Evolutionary conservation across 345 rosid genomes (phyloP).

Genomic region (Trapa incisa): DNA sequence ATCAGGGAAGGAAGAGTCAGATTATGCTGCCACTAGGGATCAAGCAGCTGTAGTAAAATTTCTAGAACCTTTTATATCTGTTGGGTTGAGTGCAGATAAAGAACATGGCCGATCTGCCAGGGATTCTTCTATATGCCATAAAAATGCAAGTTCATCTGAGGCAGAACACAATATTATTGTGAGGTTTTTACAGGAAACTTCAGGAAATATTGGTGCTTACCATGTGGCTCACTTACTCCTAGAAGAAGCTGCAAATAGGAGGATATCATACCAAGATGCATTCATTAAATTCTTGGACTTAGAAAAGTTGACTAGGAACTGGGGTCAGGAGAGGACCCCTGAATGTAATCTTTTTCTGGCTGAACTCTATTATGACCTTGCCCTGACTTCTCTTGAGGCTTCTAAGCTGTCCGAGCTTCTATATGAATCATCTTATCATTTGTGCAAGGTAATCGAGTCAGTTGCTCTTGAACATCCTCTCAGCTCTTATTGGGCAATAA

Average conservation of each 20-base stretch:
- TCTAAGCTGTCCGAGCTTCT: slow-evolving; percentile 41
- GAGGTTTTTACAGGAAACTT: slow-evolving; percentile 48
- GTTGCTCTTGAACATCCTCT: slow-evolving; percentile 56
- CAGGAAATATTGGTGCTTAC: slow-evolving; percentile 75
- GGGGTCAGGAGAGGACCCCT: slow-evolving; percentile 74
- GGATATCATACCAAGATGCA: slow-evolving; percentile 33
- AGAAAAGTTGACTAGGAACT: slow-evolving; percentile 71
- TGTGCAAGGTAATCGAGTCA: slow-evolving; percentile 79
- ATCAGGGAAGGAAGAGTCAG: slow-evolving; percentile 79
- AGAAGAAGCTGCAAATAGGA: slow-evolving; percentile 44
- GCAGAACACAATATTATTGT: slow-evolving; percentile 36
- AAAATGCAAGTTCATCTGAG: slow-evolving; percentile 27
- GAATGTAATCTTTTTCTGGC: slow-evolving; percentile 90
- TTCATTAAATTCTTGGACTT: slow-evolving; percentile 55
- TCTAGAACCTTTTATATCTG: slow-evolving; percentile 56
- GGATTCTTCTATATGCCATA: slow-evolving; percentile 23
- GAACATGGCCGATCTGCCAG: slow-evolving; percentile 24
- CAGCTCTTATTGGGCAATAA: slow-evolving; percentile 19
- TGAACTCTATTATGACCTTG: slow-evolving; percentile 72
- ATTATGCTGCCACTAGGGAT: slow-evolving; percentile 48
- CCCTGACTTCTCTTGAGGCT: slow-evolving; percentile 35
- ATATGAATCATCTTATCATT: slow-evolving; percentile 70
- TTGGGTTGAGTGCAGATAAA: slow-evolving; percentile 18
- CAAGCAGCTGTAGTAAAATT: slow-evolving; percentile 54
- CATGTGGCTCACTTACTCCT: slow-evolving; percentile 86